phyloP scores from a whole-genome alignment of 345 rosid species.

The Cardamine chenopodiifolia region DNA sequence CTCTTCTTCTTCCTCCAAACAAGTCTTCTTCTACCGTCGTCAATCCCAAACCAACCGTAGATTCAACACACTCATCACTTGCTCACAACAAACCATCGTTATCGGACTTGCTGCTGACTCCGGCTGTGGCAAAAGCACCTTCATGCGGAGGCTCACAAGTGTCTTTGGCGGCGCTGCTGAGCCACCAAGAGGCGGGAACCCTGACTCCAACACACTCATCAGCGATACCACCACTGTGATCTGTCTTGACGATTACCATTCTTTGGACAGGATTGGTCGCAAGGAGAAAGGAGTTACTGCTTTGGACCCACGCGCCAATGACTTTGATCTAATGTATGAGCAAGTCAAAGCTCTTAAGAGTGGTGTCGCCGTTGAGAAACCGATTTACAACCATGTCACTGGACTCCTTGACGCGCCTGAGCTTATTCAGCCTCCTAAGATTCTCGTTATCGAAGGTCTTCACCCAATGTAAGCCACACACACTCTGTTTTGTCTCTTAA shows the following conservation, averaged over 20 bases:
- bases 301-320: constrained; percentile 85
- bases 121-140: constrained; percentile 92
- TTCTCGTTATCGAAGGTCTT: constrained; percentile 95
- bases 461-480: constrained; percentile 85
- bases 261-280: constrained; percentile 83
- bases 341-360: constrained; percentile 88
- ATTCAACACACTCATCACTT: constrained; percentile 57
- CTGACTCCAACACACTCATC: constrained; percentile 93
- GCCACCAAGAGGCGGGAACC: constrained; percentile 95
- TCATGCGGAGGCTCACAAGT: constrained; percentile 88
- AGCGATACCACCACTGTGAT: constrained; percentile 92
- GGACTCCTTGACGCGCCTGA: constrained; percentile 95
- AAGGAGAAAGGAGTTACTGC: constrained; percentile 94
- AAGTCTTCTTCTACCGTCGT: constrained; percentile 55
- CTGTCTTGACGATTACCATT: constrained; percentile 92
- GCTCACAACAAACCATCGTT: constrained; percentile 70
- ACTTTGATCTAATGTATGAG: constrained; percentile 95
- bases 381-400: constrained; percentile 90
- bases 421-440: constrained; percentile 90
- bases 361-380: constrained; percentile 81
- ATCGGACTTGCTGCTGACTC: constrained; percentile 96
- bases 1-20: constrained; percentile 54
- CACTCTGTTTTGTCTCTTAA: constrained; percentile 29
- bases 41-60: constrained; percentile 38
- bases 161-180: constrained; percentile 95